Percentiles rank a stretch among this genome's conserved stretches.
Evolutionary conservation across 1,284 basidiomycete genomes (phyloP).

Genomic region (Cystobasidium slooffiae): DNA sequence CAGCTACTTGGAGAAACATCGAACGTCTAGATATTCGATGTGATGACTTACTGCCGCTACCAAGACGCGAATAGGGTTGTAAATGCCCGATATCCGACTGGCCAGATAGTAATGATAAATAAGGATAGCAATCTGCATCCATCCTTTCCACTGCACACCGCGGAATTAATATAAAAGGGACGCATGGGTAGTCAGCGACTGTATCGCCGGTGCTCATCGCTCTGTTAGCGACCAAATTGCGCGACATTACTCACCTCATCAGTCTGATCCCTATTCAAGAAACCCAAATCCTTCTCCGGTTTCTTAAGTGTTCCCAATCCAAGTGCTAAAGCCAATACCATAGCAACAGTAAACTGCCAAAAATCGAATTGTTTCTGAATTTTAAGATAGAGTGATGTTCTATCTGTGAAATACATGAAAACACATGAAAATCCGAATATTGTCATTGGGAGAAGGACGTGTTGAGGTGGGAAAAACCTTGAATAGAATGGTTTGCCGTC

Average conservation of each 20-base stretch:
- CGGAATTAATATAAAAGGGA: not conserved
- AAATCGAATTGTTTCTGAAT: conserved; percentile 81
- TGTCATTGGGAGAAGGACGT: conserved; percentile 59
- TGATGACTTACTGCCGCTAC: conserved; percentile 67
- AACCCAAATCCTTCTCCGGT: conserved; percentile 74
- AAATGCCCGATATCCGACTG: conserved; percentile 83
- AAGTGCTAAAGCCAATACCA: conserved; percentile 62
- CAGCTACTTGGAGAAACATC: not conserved
- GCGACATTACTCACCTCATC: conserved; percentile 64
- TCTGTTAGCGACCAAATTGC: not conserved
- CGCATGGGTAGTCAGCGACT: no score
- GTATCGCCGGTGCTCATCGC: no score
- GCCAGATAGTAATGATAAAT: conserved; percentile 87
- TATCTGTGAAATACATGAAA: conserved; percentile 75
- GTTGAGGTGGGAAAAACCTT: conserved; percentile 58
- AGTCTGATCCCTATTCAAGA: conserved; percentile 85
- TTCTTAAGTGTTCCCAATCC: conserved; percentile 71
- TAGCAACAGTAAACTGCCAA: conserved; percentile 69
- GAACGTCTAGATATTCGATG: not conserved
- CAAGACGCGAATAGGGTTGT: conserved; percentile 82
- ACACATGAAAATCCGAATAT: conserved; percentile 70
- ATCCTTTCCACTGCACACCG: conserved; percentile 66
- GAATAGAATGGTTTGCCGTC: conserved; percentile 54
- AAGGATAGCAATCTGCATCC: conserved; percentile 90
- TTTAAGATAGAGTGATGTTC: conserved; percentile 80